phyloP scores from a whole-genome alignment of 176 grass and related monocot species.

The Avena eriantha region DNA sequence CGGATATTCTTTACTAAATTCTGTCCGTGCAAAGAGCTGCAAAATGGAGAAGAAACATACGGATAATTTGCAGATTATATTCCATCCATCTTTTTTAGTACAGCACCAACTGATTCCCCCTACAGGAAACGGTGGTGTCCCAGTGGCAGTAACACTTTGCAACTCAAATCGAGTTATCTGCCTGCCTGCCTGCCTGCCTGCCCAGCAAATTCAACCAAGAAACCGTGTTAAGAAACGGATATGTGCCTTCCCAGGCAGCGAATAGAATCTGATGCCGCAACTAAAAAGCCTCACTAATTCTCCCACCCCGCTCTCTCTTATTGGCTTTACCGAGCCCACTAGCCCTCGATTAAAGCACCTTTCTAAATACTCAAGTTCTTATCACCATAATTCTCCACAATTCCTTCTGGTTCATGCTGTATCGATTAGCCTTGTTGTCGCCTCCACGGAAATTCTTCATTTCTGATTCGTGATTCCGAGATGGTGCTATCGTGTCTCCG shows the following conservation, averaged over 20 bases:
- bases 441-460: not conserved
- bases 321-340: slow-evolving; percentile 44
- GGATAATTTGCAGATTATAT: slow-evolving; percentile 19
- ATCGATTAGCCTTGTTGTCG: not conserved
- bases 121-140: not conserved
- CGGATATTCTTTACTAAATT: not conserved
- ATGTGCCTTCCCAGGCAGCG: slow-evolving; percentile 35
- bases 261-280: slow-evolving; percentile 48
- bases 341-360: slow-evolving; percentile 35
- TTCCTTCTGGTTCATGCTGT: not conserved
- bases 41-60: not conserved
- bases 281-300: slow-evolving; percentile 37
- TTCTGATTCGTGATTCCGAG: not conserved
- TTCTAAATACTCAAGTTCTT: slow-evolving; percentile 37
- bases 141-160: too few species aligned
- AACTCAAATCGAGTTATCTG: not conserved
- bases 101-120: not conserved
- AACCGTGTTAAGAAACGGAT: slow-evolving; percentile 55
- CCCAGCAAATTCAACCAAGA: slow-evolving; percentile 3
- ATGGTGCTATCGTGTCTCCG: not conserved
- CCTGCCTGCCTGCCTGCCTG: not conserved
- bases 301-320: not conserved
- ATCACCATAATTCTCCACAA: slow-evolving; percentile 13
- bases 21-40: not conserved
- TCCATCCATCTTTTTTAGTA: not conserved